Conservation (phyloP, 176 grass and related monocot species). For the Aegilops bicornis region DNA sequence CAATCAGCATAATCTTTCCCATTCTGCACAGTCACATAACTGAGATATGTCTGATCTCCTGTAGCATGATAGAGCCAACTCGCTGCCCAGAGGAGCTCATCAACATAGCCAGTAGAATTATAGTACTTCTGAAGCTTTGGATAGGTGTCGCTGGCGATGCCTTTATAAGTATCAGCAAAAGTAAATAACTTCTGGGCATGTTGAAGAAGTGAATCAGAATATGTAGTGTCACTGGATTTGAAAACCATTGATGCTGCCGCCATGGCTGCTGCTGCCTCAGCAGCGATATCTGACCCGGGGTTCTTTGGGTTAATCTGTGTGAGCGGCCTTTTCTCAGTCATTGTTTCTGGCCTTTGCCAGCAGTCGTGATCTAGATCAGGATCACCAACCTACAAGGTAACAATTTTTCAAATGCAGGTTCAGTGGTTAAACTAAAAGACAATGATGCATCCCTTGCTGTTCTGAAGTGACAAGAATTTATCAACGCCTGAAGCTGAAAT, state of each 20-base stretch:
- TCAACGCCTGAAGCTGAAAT: not conserved
- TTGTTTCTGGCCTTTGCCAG: constrained; percentile 97
- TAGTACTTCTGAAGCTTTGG: constrained; percentile 78
- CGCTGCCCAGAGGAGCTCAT: constrained; percentile 96
- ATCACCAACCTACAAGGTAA: constrained; percentile 77
- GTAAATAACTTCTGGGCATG: constrained; percentile 94
- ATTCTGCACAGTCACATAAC: constrained; percentile 85
- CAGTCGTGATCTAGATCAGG: constrained; percentile 93
- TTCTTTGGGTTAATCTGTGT: constrained; percentile 70
- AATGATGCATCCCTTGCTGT: not conserved
- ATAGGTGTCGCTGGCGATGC: constrained; percentile 64
- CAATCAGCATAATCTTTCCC: constrained; percentile 80
- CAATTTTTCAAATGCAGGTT: not conserved
- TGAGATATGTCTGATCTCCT: constrained; percentile 88
- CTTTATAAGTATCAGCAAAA: constrained; percentile 80
- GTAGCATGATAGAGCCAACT: constrained; percentile 99
- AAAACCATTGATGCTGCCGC: constrained; percentile 92
- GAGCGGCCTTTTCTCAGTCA: constrained; percentile 86
- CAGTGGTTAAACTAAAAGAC: not conserved
- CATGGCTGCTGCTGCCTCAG: constrained; percentile 90
- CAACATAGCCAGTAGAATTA: constrained; percentile 79
- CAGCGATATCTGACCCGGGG: constrained; percentile 89
- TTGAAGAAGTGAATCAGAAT: constrained; percentile 83
- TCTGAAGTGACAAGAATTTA: not conserved
- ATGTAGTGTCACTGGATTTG: constrained; percentile 66